Evolutionary conservation across 2,329 filamentous ascomycete genomes (phyloP).

Genomic region (Talaromyces sp.): DNA sequence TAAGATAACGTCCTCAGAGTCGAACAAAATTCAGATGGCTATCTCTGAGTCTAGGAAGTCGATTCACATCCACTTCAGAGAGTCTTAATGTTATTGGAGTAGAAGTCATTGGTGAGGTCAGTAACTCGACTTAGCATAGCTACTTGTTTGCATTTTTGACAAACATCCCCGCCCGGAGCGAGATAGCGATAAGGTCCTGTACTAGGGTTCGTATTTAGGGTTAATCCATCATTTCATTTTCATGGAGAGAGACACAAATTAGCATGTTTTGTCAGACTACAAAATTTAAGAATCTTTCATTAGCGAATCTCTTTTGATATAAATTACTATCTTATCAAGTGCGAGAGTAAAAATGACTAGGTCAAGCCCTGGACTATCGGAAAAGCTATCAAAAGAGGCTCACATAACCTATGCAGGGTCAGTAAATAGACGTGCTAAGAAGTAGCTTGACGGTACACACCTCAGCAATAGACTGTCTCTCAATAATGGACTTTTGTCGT

Average conservation of each 20-base stretch:
- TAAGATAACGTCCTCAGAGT: background rate
- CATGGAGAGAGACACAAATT: background rate
- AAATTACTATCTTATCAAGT: too few species aligned
- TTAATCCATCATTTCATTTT: background rate
- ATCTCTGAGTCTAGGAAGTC: background rate
- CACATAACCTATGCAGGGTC: constrained; percentile 17
- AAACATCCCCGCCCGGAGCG: constrained; percentile 4
- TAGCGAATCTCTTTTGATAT: too few species aligned
- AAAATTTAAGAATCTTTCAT: too few species aligned
- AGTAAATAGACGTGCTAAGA: background rate
- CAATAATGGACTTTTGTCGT: constrained; percentile 83
- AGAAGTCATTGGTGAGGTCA: background rate
- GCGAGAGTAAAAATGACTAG: background rate
- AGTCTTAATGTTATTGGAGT: too few species aligned
- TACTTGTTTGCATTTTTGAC: constrained; percentile 7
- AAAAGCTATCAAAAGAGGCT: background rate
- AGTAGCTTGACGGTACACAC: constrained; percentile 29
- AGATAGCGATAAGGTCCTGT: background rate
- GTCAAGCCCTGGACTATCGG: background rate
- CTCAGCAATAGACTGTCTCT: constrained; percentile 56
- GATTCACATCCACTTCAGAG: background rate
- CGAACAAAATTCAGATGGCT: background rate
- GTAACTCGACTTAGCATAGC: background rate
- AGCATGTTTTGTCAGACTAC: background rate
- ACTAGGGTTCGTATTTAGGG: background rate